phyloP scores from a whole-genome alignment of 2,329 filamentous ascomycete genomes.

The Pyrenophora tritici-repentis region DNA sequence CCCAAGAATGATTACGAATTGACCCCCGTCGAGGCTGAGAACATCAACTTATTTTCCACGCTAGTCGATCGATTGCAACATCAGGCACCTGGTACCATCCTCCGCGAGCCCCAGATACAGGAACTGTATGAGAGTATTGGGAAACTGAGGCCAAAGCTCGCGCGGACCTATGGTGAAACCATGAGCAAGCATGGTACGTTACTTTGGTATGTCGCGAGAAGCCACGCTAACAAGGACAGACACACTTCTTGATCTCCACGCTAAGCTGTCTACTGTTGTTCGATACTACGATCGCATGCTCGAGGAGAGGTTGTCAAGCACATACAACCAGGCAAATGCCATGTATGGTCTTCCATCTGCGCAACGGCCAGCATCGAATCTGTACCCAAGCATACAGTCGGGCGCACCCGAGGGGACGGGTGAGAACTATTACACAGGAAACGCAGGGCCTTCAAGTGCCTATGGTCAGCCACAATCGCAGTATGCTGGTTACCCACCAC shows the following conservation, averaged over 20 bases:
- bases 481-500: slow-evolving; percentile 52
- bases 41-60: slow-evolving; percentile 94
- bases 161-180: slow-evolving; percentile 93
- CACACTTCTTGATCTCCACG: slow-evolving; percentile 88
- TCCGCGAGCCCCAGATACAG: slow-evolving; percentile 97
- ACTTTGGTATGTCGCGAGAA: background rate
- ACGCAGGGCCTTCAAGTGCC: slow-evolving; percentile 56
- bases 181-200: slow-evolving; percentile 96
- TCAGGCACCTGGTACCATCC: slow-evolving; percentile 90
- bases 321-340: slow-evolving; percentile 76
- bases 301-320: slow-evolving; percentile 89
- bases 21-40: slow-evolving; percentile 90
- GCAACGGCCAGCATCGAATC: slow-evolving; percentile 57
- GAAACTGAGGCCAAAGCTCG: slow-evolving; percentile 88
- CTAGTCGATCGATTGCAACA: slow-evolving; percentile 93
- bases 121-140: slow-evolving; percentile 98
- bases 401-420: slow-evolving; percentile 52
- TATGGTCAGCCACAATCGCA: slow-evolving; percentile 58
- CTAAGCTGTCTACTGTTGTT: slow-evolving; percentile 93
- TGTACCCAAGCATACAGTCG: slow-evolving; percentile 70
- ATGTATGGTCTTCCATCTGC: slow-evolving; percentile 46
- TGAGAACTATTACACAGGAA: slow-evolving; percentile 83
- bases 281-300: slow-evolving; percentile 98
- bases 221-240: slow-evolving; percentile 61
- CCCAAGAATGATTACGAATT: slow-evolving; percentile 95